A percentile compares a stretch with the other conserved stretches of the same genome.
Evolutionary conservation across 495 filamentous ascomycete genomes (phyloP).

Genomic region (Entonaema liquescens): DNA sequence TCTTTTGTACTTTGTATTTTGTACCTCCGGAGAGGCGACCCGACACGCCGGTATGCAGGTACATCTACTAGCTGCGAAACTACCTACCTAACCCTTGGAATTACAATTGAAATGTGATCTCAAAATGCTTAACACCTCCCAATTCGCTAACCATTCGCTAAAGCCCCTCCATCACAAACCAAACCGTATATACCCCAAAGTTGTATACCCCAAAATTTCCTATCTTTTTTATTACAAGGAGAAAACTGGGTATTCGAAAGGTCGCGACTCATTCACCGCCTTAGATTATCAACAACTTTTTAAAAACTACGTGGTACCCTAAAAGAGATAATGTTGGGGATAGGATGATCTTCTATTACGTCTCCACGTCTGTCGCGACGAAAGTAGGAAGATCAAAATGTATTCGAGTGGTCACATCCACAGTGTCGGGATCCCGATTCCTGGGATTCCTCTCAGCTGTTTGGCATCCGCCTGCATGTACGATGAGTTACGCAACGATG

Average conservation of each 20-base stretch:
- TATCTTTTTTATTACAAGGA: not conserved
- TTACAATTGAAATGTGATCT: constrained; percentile 35
- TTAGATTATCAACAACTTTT: not conserved
- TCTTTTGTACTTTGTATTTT: constrained; percentile 24
- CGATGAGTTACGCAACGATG: constrained; percentile 36
- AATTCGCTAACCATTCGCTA: constrained; percentile 6
- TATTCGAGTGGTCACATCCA: constrained; percentile 3
- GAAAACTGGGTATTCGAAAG: not conserved
- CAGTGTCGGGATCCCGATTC: constrained; percentile 26
- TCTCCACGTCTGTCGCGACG: constrained; percentile 10
- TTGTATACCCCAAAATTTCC: not conserved
- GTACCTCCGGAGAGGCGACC: constrained; percentile 45
- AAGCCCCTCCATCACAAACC: constrained; percentile 13
- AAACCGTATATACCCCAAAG: not conserved
- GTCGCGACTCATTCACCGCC: not conserved
- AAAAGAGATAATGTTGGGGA: not conserved
- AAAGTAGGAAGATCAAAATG: constrained; percentile 8
- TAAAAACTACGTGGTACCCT: not conserved
- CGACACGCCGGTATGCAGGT: constrained; percentile 51
- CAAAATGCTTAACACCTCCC: constrained; percentile 12
- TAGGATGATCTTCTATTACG: not conserved
- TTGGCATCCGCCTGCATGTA: constrained; percentile 11
- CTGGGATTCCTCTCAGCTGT: constrained; percentile 9
- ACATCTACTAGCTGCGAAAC: constrained; percentile 44
- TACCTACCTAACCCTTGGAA: not conserved